These are phyloP conservation scores for Coemansia umbellata DNA, from an alignment of 192 early-diverging fungal genomes.

Conservation along the genomic window DNA sequence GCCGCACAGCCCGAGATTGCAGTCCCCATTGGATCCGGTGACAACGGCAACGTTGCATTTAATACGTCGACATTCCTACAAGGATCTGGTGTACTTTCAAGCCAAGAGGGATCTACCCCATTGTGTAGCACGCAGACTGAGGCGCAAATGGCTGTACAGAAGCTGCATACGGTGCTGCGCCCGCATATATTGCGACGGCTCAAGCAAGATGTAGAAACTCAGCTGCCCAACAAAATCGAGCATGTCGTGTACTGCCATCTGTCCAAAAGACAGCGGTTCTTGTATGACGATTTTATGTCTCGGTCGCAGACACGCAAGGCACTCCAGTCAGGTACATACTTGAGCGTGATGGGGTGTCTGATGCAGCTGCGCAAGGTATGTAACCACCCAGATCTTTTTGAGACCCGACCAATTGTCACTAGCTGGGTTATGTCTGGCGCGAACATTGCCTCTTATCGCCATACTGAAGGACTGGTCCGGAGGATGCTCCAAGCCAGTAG, in stretches of 20 bases:
- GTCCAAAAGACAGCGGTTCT: slow-evolving; percentile 61
- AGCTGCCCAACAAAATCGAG: slow-evolving; percentile 89
- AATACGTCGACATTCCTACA: slow-evolving; percentile 60
- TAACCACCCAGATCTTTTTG: slow-evolving; percentile 93
- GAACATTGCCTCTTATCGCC: slow-evolving; percentile 56
- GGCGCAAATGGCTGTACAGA: slow-evolving; percentile 65
- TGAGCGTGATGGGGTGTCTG: slow-evolving; percentile 71
- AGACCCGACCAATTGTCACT: slow-evolving; percentile 59
- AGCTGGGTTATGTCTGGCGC: slow-evolving; percentile 64
- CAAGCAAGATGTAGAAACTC: slow-evolving; percentile 96
- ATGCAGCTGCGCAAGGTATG: slow-evolving; percentile 96
- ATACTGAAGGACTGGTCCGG: slow-evolving; percentile 58
- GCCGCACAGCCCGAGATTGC: slow-evolving; percentile 64
- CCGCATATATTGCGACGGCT: slow-evolving; percentile 87
- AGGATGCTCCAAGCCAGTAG: slow-evolving; percentile 6
- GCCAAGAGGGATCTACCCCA: slow-evolving; percentile 21
- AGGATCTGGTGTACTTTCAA: slow-evolving; percentile 60
- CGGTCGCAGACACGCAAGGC: slow-evolving; percentile 75
- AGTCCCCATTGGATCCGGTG: slow-evolving; percentile 16
- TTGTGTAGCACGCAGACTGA: slow-evolving; percentile 51
- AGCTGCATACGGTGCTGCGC: slow-evolving; percentile 75
- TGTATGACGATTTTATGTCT: slow-evolving; percentile 76
- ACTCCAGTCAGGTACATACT: slow-evolving; percentile 64
- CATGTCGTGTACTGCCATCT: slow-evolving; percentile 72
- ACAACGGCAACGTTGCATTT: slow-evolving; percentile 52